phyloP scores from a whole-genome alignment of 345 rosid genomes.

The Eucalyptus sp. region DNA sequence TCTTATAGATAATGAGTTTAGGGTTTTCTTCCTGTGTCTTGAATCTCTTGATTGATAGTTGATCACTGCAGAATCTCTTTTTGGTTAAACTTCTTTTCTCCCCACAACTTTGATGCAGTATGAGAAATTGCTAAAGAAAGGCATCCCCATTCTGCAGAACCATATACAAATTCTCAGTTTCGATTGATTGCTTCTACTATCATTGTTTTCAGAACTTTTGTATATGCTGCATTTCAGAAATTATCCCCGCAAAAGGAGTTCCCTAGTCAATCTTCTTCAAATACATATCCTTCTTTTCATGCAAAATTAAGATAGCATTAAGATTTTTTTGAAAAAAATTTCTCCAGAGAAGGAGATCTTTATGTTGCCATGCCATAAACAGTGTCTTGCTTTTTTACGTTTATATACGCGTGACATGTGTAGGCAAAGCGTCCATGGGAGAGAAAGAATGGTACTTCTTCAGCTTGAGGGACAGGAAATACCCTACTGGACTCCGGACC shows the following conservation, averaged over 20 bases:
- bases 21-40: background rate
- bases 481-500: background rate
- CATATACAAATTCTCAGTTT: background rate
- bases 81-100: background rate
- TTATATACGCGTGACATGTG: background rate
- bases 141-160: background rate
- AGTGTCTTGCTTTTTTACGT: background rate
- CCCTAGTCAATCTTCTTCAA: background rate
- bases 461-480: background rate
- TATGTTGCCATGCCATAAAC: background rate
- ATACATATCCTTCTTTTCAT: background rate
- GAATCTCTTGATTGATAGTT: background rate
- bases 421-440: slow-evolving; percentile 1
- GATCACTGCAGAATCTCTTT: background rate
- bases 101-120: background rate
- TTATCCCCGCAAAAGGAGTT: background rate
- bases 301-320: background rate
- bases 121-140: background rate
- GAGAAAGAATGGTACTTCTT: slow-evolving; percentile 2
- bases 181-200: background rate
- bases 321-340: background rate
- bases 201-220: background rate
- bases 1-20: background rate
- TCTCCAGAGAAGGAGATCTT: background rate
- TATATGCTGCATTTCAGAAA: background rate